A percentile compares a stretch with the other conserved stretches of the same genome.
These are phyloP conservation scores for Aspergillus avenaceus DNA, from an alignment of 495 filamentous ascomycete genomes.

Conservation along the genomic window DNA sequence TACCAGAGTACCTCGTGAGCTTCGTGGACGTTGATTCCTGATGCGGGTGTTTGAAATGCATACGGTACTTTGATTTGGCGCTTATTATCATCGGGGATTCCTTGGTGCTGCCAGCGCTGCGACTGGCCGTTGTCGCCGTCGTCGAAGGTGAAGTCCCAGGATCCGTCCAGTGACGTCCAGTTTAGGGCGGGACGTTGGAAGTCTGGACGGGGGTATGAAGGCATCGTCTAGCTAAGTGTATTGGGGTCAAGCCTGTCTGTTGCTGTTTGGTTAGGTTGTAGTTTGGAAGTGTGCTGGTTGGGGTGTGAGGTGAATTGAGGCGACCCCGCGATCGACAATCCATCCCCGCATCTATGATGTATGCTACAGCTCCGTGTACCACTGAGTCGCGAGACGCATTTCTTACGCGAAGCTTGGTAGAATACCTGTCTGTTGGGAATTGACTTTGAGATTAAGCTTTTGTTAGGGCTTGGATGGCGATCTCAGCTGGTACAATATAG, in stretches of 20 bases:
- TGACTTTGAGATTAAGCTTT: too few species aligned
- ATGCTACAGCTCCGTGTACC: too few species aligned
- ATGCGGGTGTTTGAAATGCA: slow-evolving; percentile 54
- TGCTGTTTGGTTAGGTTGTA: not conserved
- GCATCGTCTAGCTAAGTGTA: too few species aligned
- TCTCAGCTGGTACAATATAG: too few species aligned
- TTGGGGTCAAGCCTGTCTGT: too few species aligned
- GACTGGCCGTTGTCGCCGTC: slow-evolving; percentile 46
- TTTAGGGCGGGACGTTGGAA: slow-evolving; percentile 46
- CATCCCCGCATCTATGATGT: not conserved
- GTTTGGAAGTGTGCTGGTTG: not conserved
- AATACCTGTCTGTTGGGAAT: too few species aligned
- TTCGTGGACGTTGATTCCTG: slow-evolving; percentile 48
- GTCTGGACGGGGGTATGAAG: slow-evolving; percentile 45
- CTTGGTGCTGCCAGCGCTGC: slow-evolving; percentile 26
- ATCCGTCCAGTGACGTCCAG: slow-evolving; percentile 52
- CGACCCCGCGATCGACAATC: not conserved
- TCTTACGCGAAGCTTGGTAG: too few species aligned
- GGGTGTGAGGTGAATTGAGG: not conserved
- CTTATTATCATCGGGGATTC: slow-evolving; percentile 25
- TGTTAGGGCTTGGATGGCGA: too few species aligned
- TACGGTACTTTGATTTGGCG: slow-evolving; percentile 52
- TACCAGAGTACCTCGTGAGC: slow-evolving; percentile 61
- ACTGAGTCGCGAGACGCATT: too few species aligned
- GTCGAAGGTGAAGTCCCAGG: slow-evolving; percentile 57